Base-by-base conservation (phyloP, 306 rosid genomes). In the Vigna reflexopilosa region DNA sequence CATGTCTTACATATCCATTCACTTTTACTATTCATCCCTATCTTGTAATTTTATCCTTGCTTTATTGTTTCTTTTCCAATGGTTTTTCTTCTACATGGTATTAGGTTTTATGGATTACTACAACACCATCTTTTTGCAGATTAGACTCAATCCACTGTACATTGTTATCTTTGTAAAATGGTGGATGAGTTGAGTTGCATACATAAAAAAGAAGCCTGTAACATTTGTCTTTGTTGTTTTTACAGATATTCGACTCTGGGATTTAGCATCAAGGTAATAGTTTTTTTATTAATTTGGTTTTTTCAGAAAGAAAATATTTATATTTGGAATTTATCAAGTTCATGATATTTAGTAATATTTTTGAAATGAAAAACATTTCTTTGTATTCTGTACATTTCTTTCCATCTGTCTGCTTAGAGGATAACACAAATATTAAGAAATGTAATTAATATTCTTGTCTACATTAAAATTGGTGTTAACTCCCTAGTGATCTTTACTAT, bases 211-310 rank as follows among this genome's bases (percentile, higher is more conserved):
- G 9, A 47, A 62, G 47, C 12, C 45, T 49, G 45, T 57, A 71
- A 58, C 22, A 64, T 36, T 40, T 78, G 13, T 22, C 30, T 24
- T 79, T 59, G 19, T 58, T 77, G 70, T 82, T 63, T 78, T 36
- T 67, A 57, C 97, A 95, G 98, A 95, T 86, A 92, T 95, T 79
- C 96, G 97, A 52, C 97, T 91, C 14, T 95, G 98, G 98, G 93
- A 95, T 84, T 56, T 95, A 45, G 92, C 97, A 55, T 80, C 91
- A 78, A 88, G 98, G 98, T 95, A 92, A 72, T 22, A 9, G 4
- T 2, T 45, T 80, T 4, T 54, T 70, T 17, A 69, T 17, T 22
- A 15, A 11, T 74, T 54, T 62, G 7, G 16, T 36, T 77, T 36
- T 74, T 13, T 61, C 17, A 12, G 38, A 42, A 19, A 11, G 16